These are phyloP conservation scores for Paracoccidioides lutzii DNA, from an alignment of 2,329 filamentous ascomycete species.

Conservation along the genomic window DNA sequence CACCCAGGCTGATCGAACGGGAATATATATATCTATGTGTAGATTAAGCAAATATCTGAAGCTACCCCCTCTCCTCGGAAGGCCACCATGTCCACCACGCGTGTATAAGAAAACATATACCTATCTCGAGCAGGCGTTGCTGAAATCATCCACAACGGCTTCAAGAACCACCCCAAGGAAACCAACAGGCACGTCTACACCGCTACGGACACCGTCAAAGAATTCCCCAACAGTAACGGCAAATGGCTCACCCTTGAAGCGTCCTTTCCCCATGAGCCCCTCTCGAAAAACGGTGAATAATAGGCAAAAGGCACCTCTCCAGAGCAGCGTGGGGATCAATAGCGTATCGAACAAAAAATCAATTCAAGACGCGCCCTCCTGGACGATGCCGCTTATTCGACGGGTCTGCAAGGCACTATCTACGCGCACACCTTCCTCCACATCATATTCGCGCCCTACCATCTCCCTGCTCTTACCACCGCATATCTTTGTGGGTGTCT, in stretches of 20 bases:
- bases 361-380: constrained; percentile 40
- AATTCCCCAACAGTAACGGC: constrained; percentile 1
- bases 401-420: constrained; percentile 51
- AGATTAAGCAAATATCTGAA: constrained; percentile 65
- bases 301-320: background rate
- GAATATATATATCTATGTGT: background rate
- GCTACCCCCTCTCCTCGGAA: constrained; percentile 61
- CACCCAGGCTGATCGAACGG: too few relatives aligned
- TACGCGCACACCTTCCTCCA: constrained; percentile 34
- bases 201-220: constrained; percentile 6
- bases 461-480: constrained; percentile 45
- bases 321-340: constrained; percentile 8
- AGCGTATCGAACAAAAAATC: constrained; percentile 16
- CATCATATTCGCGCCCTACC: constrained; percentile 24
- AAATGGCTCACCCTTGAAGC: background rate
- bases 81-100: constrained; percentile 64
- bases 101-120: constrained; percentile 74
- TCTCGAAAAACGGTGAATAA: constrained; percentile 4
- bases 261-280: background rate
- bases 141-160: constrained; percentile 18
- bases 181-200: constrained; percentile 17
- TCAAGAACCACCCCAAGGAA: constrained; percentile 17
- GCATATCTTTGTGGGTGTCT: constrained; percentile 62
- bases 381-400: constrained; percentile 58
- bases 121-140: constrained; percentile 62